These are phyloP conservation scores for Capsicum rhomboideum DNA, from an alignment of 257 asterid species.

Conservation along the genomic window DNA sequence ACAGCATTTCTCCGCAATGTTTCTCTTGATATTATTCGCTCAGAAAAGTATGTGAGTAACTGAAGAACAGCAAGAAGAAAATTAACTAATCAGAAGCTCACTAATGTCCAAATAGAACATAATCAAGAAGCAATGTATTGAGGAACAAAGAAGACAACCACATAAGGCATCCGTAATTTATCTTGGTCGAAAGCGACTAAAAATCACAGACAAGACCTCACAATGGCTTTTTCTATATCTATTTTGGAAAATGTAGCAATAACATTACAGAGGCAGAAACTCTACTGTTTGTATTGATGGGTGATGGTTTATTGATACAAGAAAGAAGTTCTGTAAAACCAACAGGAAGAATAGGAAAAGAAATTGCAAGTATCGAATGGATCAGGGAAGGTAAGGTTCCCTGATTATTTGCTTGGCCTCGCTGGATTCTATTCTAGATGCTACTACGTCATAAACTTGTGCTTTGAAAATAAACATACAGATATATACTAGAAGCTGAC, in stretches of 20 bases:
- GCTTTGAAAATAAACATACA: neutral
- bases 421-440: neutral
- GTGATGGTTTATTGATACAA: neutral
- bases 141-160: neutral
- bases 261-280: neutral
- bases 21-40: constrained; percentile 85
- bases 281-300: neutral
- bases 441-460: neutral
- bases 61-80: constrained; percentile 19
- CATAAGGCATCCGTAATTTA: neutral
- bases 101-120: neutral
- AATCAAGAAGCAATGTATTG: neutral
- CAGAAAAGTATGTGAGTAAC: constrained; percentile 69
- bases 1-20: constrained; percentile 76
- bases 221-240: neutral
- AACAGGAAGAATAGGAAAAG: neutral
- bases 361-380: neutral
- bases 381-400: neutral
- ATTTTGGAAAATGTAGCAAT: neutral
- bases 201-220: neutral
- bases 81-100: neutral
- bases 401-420: neutral
- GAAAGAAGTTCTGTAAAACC: neutral
- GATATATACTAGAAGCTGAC: neutral
- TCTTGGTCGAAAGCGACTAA: neutral